Conservation (phyloP, 352 stramenopile genomes). For the Paralagenidium karlingii region DNA sequence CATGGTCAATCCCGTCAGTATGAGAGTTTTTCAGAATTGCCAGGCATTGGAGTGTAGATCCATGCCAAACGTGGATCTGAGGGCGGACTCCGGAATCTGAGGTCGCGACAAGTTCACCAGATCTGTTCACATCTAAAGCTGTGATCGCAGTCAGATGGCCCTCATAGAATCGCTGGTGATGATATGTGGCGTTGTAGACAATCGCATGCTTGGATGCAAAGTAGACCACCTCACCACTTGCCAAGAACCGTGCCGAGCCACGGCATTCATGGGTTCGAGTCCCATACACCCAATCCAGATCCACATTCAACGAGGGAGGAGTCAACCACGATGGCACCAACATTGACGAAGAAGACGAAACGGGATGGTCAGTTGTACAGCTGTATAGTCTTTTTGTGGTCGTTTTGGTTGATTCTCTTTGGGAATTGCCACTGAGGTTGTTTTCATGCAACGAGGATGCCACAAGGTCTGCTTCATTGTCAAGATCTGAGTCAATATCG, state of each 20-base stretch:
- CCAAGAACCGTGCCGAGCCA: conserved; percentile 33
- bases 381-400: background rate
- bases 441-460: background rate
- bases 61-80: conserved; percentile 68
- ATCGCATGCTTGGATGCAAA: conserved; percentile 63
- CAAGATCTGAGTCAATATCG: conserved; percentile 65
- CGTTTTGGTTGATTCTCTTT: too few species aligned
- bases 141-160: conserved; percentile 42
- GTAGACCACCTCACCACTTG: conserved; percentile 51
- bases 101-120: conserved; percentile 52
- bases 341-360: background rate
- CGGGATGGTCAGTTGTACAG: background rate
- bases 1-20: conserved; percentile 25
- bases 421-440: background rate
- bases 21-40: conserved; percentile 55
- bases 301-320: conserved; percentile 8
- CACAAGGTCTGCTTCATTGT: too few species aligned
- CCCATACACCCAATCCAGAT: conserved; percentile 73
- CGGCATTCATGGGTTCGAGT: conserved; percentile 26
- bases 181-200: conserved; percentile 39
- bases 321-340: background rate
- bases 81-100: conserved; percentile 2
- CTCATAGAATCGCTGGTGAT: conserved; percentile 63
- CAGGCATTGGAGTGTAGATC: conserved; percentile 47
- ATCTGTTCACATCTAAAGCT: conserved; percentile 45